Base-by-base conservation (phyloP, 768 basidiomycete genomes). In the Amyloporia xantha region DNA sequence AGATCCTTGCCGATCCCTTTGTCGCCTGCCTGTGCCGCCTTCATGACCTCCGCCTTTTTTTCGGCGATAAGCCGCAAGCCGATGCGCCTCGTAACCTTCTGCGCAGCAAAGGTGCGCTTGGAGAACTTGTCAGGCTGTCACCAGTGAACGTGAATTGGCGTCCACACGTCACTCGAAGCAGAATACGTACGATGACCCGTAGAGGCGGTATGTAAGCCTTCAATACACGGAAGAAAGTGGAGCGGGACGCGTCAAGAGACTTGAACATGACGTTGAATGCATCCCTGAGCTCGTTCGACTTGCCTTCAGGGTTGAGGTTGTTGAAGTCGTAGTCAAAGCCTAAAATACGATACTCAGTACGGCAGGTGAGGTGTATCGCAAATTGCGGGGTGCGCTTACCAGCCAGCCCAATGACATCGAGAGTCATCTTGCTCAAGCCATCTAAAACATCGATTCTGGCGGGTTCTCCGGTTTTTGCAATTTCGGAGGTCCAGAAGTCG, bases 241-340 rank as follows among this genome's bases (percentile, higher is more conserved):
- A 33, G n/a, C n/a, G n/a, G 21, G 20, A 46, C 25, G 33, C 42
- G 40, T 19, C 43, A 33, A 20, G 47, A 38, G 17, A 49, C 19
- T 19, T 43, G 54, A 68, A 63, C 12, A 67, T 50, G 11, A 51
- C 45, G 30, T 46, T 46, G 55, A 68, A 66, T 2, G 68, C 67
- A 30, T 56, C 36, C 30, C 54, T 64, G 5, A 69, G 61, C 48
- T 66, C 68, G 47, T 64, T 66, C 23, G 51, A 54, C 40, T 55
- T 47, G 2, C 59, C 62, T 12, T 54, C 38, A 5, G 59, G 53
- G 38, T 58, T 61, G 17, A 69, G 56, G 2, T 66, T 52, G 40
- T 66, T 51, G 50, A 70, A 68, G 12, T 61, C 51, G 47, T 68
- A 70, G 54, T 62, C 59, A 50, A 70, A 70, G 2, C 68, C 68